Base-by-base conservation (phyloP, 179 eudicot genomes). In the Carnegiea gigantea region DNA sequence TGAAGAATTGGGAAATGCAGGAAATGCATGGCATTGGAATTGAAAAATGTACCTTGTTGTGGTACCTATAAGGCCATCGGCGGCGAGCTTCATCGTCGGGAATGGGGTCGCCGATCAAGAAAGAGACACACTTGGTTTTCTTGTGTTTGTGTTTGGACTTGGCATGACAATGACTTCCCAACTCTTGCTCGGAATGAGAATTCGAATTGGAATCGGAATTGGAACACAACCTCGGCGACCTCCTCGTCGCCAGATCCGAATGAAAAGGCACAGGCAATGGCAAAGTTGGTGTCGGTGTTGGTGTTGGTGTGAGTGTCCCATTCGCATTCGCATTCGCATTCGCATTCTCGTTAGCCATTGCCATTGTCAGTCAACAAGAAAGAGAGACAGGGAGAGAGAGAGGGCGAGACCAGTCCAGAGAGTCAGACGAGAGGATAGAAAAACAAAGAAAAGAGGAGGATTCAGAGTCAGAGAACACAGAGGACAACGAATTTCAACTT, bases 1-100 rank as follows among this genome's bases (percentile, higher is more conserved):
- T 57, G 8, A 17, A 57, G 23, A 60, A 60, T 8, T 14, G 13
- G 2, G 14, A 28, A 40, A 81, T 4, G 36, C 1, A 51, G 8
- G 43, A 51, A 49, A 76, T 17, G 11, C 33, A 21, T 0, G 36
- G 62, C 53, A 48, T 48, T 76, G 24, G 44, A 40, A 40, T 4
- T 40, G 57, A 51, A 17, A 49, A 77, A 83, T 82, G 86, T 83
- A 87, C 92, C 89, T 88, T 75, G n/a, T 62, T 46, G 49, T 78
- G 76, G 65, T 89, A 89, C 23, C 92, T 86, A 81, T 87, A 83
- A 5, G 92, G 90, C 92, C 92, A 90, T 11, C 88, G 83, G 11
- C 78, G 83, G 48, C 89, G 86, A 83, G 91, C 92, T 64, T 88
- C 89, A 0, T 87, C 87, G 10, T 87, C 89, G 53, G 89, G 84